These are phyloP conservation scores for Alectoria sarmentosa DNA, from an alignment of 495 filamentous ascomycete species.

Conservation along the genomic window DNA sequence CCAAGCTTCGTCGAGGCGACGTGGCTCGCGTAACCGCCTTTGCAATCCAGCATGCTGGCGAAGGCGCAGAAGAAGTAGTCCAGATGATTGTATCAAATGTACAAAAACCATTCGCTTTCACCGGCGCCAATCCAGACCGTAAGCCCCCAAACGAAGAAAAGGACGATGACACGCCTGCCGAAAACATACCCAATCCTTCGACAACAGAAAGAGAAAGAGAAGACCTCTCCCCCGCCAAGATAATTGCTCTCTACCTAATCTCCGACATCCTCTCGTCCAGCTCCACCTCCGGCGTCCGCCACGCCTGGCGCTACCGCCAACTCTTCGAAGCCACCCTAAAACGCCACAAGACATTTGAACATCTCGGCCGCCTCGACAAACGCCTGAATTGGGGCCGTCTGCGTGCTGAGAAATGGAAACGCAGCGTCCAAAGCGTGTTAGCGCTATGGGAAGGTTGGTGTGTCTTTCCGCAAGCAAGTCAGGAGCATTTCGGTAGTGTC, in stretches of 20 bases:
- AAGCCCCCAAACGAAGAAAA: constrained; percentile 7
- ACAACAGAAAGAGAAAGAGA: constrained; percentile 37
- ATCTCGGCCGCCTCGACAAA: constrained; percentile 70
- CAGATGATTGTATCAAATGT: constrained; percentile 80
- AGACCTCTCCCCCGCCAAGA: constrained; percentile 65
- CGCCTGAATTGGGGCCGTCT: constrained; percentile 76
- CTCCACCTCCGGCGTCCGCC: constrained; percentile 71
- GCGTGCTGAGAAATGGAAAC: constrained; percentile 83
- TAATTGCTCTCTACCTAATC: constrained; percentile 79
- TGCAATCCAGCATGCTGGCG: constrained; percentile 78
- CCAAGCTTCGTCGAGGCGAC: constrained; percentile 74
- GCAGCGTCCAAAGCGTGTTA: constrained; percentile 65
- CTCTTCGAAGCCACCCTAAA: constrained; percentile 74
- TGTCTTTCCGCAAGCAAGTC: constrained; percentile 69
- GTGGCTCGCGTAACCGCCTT: constrained; percentile 82
- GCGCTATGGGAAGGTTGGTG: constrained; percentile 85
- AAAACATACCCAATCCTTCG: constrained; percentile 17
- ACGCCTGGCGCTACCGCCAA: constrained; percentile 86
- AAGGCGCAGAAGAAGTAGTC: constrained; percentile 79
- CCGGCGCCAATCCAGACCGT: constrained; percentile 49
- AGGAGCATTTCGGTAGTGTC: constrained; percentile 61
- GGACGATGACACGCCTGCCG: constrained; percentile 29
- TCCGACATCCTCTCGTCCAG: constrained; percentile 85
- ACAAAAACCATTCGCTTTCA: constrained; percentile 57
- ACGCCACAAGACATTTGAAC: constrained; percentile 66